Base-by-base conservation (phyloP, 352 stramenopile genomes). In the Elongisporangium anandrum region DNA sequence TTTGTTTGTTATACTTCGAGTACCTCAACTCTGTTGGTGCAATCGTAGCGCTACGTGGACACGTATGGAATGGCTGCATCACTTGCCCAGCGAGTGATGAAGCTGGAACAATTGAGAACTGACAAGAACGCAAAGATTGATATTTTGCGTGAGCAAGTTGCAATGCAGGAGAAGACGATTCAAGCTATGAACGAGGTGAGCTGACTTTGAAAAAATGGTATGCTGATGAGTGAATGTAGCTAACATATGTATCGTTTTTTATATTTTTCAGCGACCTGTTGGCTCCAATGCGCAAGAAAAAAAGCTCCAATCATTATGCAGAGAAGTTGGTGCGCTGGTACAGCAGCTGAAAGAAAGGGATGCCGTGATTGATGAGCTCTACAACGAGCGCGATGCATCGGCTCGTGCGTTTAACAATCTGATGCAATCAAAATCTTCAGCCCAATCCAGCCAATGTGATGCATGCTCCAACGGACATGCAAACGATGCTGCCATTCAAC, bases 31-130 rank as follows among this genome's bases (percentile, higher is more conserved):
- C 1, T 39, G 13, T 60, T 23, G 47, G 5, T 45, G 13, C n/a
- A 20, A 20, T 41, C 23, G 5, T 51, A 92, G 80, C 73, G 75
- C 19, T 92, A 90, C 56, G 80, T 77, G 16, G 83, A 92, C 26
- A 83, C 72, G 50, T 90, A 90, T 38, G 79, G 80, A 49, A 67
- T 88, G 24, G 75, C 73, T 0, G 80, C 85, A 12, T 58, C 69
- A 6, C 56, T 89, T 7, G 63, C 80, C 19, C 72, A 73, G 6
- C 79, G 76, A 34, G 61, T 88, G 19, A 69, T 70, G 23, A 51
- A 67, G 13, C 62, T 92, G 20, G 75, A 90, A 54, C 68, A 71
- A 5, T 54, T 67, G 54, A 69, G 64, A 7, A 29, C 63, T 0
- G 66, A 75, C 23, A 75, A 77, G 19, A 69, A 72, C 49, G 62